Evolutionary conservation across 768 basidiomycete genomes (phyloP), one percentile per base, ranked within the genome.

Genomic region (Naematelia aurantialba): DNA sequence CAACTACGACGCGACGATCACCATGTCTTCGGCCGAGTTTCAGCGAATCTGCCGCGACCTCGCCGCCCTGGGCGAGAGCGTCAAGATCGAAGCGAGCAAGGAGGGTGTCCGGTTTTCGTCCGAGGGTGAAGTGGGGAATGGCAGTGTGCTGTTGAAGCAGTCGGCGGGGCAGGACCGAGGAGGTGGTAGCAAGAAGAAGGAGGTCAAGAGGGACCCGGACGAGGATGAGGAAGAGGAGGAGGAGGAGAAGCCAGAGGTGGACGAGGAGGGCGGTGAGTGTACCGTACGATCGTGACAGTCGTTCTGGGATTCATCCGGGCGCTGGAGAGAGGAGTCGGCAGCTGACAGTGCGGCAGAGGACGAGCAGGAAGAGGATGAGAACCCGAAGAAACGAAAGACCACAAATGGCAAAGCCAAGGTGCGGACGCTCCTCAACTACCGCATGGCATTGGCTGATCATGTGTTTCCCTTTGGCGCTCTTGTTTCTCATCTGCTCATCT

Each of bases 41-140:
- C 79, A 85, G 25, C 86, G 93, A 53, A 97, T 99, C 74, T 91
- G 94, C 50, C 86, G 89, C 52, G 94, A 99, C 76, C 83, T 98
- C 22, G 85, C 87, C 4, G 83, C 85, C 54, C 83, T 99, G 8
- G 94, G 96, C 58, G 96, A 99, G 80, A 86, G 84, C 51, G 93
- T 98, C 46, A 87, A 90, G 45, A 94, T 99, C 74, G 94, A 98
- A 67, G 91, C 96, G 42, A 85, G 84, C 61, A 97, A 98, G 75
- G 94, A 98, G 72, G 96, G 96, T 50, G 88, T 97, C 4, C 83
- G 91, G 26, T 99, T 99, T 76, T 83, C 85, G 17, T 85, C 86
- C 51, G 96, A 98, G 30, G 96, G 96, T 45, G 96, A 99, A 79
- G 85, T 91, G 2, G 94, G 94, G 11, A 91, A 89, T 62, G 93